Conservation (phyloP, 2,329 filamentous ascomycete species). For the Paecilomyces variotii region DNA sequence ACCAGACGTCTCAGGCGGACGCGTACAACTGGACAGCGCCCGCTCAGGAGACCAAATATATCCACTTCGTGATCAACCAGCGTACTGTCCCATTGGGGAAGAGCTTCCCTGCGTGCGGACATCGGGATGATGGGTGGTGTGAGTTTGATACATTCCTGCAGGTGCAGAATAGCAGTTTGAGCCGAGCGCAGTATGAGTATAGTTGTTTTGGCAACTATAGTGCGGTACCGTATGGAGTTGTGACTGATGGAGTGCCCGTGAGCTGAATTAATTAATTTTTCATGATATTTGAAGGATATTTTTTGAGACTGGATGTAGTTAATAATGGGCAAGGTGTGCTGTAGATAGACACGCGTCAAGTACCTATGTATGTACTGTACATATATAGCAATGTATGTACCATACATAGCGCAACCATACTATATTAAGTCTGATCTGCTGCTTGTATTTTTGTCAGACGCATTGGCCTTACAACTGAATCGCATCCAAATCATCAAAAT, state of each 20-base stretch:
- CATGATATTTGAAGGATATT: not conserved
- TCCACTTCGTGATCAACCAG: conserved; percentile 69
- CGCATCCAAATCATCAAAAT: too few relatives aligned
- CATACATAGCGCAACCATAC: too few relatives aligned
- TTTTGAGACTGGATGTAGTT: too few relatives aligned
- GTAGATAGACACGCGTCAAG: too few relatives aligned
- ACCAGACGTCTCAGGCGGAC: conserved; percentile 2
- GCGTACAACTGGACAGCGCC: conserved; percentile 40
- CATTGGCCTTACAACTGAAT: too few relatives aligned
- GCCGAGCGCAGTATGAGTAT: conserved; percentile 54
- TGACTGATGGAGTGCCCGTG: conserved; percentile 18
- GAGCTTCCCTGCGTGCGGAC: conserved; percentile 59
- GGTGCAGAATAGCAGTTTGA: conserved; percentile 52
- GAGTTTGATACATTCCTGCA: conserved; percentile 61
- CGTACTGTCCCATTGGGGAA: conserved; percentile 61
- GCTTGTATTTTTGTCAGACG: too few relatives aligned
- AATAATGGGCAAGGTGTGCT: too few relatives aligned
- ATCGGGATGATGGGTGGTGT: conserved; percentile 67
- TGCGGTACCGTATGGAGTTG: conserved; percentile 13
- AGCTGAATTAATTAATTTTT: not conserved
- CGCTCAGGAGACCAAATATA: conserved; percentile 55
- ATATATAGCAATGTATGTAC: too few relatives aligned
- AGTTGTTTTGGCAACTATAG: conserved; percentile 52
- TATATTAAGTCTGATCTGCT: too few relatives aligned
- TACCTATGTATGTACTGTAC: too few relatives aligned